Base-by-base conservation (phyloP, 768 basidiomycete species). In the Auriscalpium vulgare region DNA sequence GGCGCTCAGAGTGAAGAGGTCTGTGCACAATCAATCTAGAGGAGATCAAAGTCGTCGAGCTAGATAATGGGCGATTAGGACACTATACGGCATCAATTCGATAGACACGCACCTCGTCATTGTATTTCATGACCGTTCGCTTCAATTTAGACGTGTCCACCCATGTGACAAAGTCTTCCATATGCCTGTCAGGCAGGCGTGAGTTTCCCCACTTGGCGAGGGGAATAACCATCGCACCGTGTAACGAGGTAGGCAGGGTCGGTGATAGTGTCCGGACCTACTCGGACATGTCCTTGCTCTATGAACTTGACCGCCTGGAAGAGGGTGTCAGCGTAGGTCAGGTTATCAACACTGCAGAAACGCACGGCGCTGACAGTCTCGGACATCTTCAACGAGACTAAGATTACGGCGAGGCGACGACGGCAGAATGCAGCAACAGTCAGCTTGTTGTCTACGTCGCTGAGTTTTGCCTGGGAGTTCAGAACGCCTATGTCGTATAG, bases 81-180 rank as follows among this genome's bases (percentile, higher is more conserved):
- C 21, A 54, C 19, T 50, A 29, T 37, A 23, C 35, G 29, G 36
- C 14, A 23, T 35, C 49, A 23, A 14, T 14, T 34, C 50, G 13
- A 16, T 43, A 10, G 47, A 17, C 13, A 66, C 75, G 37, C 53
- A 91, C 91, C 83, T 97, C 87, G 73, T 97, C 95, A 68, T 99
- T 99, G 78, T 99, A 99, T 57, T 77, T 73, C 88, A 94, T 87
- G 71, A 98, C 84, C 0, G 91, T 94, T 54, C 95, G 80, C 83
- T 95, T 97, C 67, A 97, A 81, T 69, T 95, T 95, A 62, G 91
- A 95, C 23, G 92, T 92, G 67, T 97, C 95, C 19, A 98, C 95
- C 97, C 97, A 99, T 37, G 97, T 99, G 47, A 98, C 92, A 72
- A 95, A 99, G 78, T 99, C 97, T 67, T 98, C 94, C 94, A 97